A percentile compares a stretch with the other conserved stretches of the same genome.
Conservation (phyloP, 2,329 filamentous ascomycete genomes). For the Elsinoe necatrix region DNA sequence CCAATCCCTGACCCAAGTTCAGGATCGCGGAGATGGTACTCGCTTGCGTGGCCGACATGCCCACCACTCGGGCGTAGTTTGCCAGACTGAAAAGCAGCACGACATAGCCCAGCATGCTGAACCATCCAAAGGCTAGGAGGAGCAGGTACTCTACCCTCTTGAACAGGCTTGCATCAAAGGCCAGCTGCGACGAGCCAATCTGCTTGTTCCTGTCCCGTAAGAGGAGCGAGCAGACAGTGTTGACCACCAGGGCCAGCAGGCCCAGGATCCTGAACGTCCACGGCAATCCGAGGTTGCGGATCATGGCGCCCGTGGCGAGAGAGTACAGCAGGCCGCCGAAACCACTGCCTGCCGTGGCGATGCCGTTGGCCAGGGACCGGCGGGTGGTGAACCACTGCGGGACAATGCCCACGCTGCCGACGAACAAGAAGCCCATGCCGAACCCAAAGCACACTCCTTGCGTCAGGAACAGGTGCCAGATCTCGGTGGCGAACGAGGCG, state of each 20-base stretch:
- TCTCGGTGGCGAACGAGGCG: constrained; percentile 58
- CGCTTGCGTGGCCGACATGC: constrained; percentile 58
- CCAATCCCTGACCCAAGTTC: constrained; percentile 58
- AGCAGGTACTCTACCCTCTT: constrained; percentile 54
- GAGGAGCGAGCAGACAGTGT: constrained; percentile 54
- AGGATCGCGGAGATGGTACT: constrained; percentile 64
- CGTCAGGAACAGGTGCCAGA: constrained; percentile 68
- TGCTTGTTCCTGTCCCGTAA: constrained; percentile 64
- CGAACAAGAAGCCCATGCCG: constrained; percentile 70
- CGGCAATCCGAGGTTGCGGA: constrained; percentile 51
- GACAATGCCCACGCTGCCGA: constrained; percentile 56
- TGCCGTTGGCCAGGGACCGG: constrained; percentile 61
- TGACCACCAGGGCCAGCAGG: constrained; percentile 56
- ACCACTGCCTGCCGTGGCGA: constrained; percentile 61
- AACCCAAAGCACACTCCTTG: constrained; percentile 71
- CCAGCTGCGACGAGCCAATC: constrained; percentile 56
- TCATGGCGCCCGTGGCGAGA: constrained; percentile 60
- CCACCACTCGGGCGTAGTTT: constrained; percentile 62
- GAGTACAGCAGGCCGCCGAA: constrained; percentile 66
- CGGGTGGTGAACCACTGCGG: constrained; percentile 66
- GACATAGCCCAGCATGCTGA: constrained; percentile 65
- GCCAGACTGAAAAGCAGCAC: constrained; percentile 70
- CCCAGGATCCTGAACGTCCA: constrained; percentile 62
- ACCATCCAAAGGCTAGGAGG: constrained; percentile 58
- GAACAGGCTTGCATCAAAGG: constrained; percentile 59